Conservation (phyloP, 1,284 basidiomycete species). For the Ganoderma lucidum region DNA sequence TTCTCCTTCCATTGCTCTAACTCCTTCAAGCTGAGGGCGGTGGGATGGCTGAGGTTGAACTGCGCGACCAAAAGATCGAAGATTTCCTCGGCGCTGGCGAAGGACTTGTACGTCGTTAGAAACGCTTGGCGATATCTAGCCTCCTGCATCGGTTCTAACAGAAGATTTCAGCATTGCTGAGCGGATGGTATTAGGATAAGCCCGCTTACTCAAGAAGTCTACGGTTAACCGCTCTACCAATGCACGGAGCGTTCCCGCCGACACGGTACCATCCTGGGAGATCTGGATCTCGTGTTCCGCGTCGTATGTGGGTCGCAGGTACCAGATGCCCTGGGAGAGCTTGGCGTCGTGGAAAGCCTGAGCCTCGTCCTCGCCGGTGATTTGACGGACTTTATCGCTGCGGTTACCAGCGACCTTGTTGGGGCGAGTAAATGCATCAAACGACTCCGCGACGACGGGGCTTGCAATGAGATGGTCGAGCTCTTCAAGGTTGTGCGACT, state of each 20-base stretch:
- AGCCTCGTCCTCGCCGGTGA: conserved; percentile 56
- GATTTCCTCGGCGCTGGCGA: conserved; percentile 72
- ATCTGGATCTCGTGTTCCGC: conserved; percentile 60
- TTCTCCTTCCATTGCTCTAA: conserved; percentile 71
- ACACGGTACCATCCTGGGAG: conserved; percentile 64
- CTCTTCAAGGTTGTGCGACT: conserved; percentile 46
- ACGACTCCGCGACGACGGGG: conserved; percentile 41
- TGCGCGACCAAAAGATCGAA: conserved; percentile 73
- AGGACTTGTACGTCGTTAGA: conserved; percentile 82
- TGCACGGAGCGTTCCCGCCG: conserved; percentile 72
- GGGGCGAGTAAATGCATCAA: conserved; percentile 33
- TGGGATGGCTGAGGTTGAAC: conserved; percentile 66
- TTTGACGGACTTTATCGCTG: conserved; percentile 48
- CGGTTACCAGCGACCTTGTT: conserved; percentile 29
- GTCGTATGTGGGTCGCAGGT: conserved; percentile 66
- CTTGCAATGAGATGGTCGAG: conserved; percentile 44
- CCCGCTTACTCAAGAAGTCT: conserved; percentile 58
- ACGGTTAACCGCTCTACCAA: conserved; percentile 75
- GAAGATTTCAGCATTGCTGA: background rate
- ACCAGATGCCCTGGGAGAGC: conserved; percentile 56
- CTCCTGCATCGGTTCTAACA: conserved; percentile 52
- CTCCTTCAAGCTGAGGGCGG: conserved; percentile 57
- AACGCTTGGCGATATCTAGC: conserved; percentile 70
- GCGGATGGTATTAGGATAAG: background rate
- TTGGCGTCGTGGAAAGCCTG: conserved; percentile 48